Base-by-base conservation (phyloP, 148 eudicot species). In the Beta vulgaris region DNA sequence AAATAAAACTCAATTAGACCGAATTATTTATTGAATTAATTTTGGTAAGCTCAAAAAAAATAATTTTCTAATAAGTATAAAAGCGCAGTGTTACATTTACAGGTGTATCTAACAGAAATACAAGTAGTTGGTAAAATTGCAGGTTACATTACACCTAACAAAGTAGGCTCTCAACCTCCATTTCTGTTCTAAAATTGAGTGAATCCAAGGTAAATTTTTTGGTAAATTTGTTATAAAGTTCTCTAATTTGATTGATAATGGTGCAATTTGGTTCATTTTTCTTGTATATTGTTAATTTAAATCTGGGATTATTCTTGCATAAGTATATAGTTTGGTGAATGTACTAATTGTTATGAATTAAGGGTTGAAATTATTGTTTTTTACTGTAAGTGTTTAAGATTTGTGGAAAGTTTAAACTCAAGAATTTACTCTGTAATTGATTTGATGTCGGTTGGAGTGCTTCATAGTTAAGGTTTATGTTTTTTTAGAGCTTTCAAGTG, bases 171-270 rank as follows among this genome's bases (percentile, higher is more conserved):
- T 11, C 26, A 70, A 53, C 34, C 31, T 71, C 42, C 21, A 53
- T n/a, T 71, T 53, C 61, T 71, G 21, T 11, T 26, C 31, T 49
- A 26, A 6, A 48, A 34, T 23, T 40, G 29, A 32, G 62, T 31
- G 3, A 51, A 51, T 71, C 8, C 36, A 61, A 71, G 73, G 73
- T 71, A 71, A 71, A 32, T 53, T 71, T 7, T 37, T 2, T 3
- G 2, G 21, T 12, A 12, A 31, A 29, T 49, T 53, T 26, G 51
- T 4, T 71, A 7, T 13, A 19, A 36, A 12, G 10, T 14, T n/a
- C 34, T 72, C 9, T 57, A 15, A 54, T 72, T 55, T 58, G 23
- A 16, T 51, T 8, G 0, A 12, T 57, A 8, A 11, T 25, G n/a
- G 14, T 37, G 63, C 29, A 53, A 54, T 35, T 55, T 54, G 1